Conservation (phyloP, 306 rosid genomes). For the Fragaria iinumae region DNA sequence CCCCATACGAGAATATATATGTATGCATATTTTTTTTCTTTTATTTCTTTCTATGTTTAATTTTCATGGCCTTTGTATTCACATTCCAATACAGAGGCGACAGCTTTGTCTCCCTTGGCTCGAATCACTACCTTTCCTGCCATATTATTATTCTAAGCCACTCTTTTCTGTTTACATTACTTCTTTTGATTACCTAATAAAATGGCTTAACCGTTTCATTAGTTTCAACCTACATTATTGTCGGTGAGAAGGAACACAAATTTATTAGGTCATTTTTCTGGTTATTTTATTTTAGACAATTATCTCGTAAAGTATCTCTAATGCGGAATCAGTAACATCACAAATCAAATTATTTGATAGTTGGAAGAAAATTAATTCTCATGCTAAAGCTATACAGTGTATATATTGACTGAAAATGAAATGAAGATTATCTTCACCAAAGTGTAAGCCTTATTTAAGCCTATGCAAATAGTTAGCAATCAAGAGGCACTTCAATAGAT, state of each 20-base stretch:
- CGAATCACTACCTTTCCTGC: constrained; percentile 35
- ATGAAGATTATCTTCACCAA: too few relatives aligned
- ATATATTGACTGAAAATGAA: too few relatives aligned
- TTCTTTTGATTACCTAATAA: too few relatives aligned
- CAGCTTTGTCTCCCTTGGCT: constrained; percentile 73
- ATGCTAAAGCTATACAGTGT: too few relatives aligned
- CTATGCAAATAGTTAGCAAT: too few relatives aligned
- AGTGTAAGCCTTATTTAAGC: too few relatives aligned
- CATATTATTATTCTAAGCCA: constrained; percentile 2
- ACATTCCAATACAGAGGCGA: constrained; percentile 70
- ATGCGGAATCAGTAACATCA: too few relatives aligned
- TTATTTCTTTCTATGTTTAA: neutral
- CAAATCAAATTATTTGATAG: too few relatives aligned
- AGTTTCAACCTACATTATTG: constrained; percentile 8
- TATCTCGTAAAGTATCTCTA: too few relatives aligned
- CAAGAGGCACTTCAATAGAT: too few relatives aligned
- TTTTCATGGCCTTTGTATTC: constrained; percentile 40
- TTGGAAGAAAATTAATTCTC: too few relatives aligned
- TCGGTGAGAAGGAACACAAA: neutral
- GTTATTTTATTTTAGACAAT: too few relatives aligned
- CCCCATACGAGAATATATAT: constrained; percentile 16
- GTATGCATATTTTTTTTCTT: constrained; percentile 5
- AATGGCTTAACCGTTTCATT: neutral
- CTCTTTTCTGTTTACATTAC: neutral
- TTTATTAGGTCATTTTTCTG: neutral